A percentile compares a stretch with the other conserved stretches of the same genome.
These are phyloP conservation scores for Ophiostoma populinum DNA, from an alignment of 2,329 filamentous ascomycete species.

Conservation along the genomic window DNA sequence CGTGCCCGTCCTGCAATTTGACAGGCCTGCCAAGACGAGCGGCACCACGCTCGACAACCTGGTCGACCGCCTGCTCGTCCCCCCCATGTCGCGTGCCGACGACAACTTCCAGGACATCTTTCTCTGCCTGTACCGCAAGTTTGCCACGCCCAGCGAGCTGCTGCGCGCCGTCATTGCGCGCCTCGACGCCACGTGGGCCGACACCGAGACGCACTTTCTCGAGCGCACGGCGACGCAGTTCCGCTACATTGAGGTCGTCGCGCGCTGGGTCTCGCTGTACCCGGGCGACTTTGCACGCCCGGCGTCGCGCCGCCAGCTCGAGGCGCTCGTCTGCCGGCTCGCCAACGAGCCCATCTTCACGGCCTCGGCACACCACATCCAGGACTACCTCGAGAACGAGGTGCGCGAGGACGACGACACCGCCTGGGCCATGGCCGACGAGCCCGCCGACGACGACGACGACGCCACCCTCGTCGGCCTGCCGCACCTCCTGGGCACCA, in stretches of 20 bases:
- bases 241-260: slow-evolving; percentile 66
- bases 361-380: slow-evolving; percentile 72
- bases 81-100: slow-evolving; percentile 74
- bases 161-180: slow-evolving; percentile 62
- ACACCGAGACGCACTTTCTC: slow-evolving; percentile 50
- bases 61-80: slow-evolving; percentile 70
- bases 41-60: slow-evolving; percentile 51
- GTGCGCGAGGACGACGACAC: slow-evolving; percentile 80
- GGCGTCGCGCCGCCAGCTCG: slow-evolving; percentile 52
- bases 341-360: slow-evolving; percentile 66
- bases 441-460: slow-evolving; percentile 21
- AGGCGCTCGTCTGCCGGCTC: slow-evolving; percentile 60
- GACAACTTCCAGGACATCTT: slow-evolving; percentile 79
- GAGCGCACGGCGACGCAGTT: slow-evolving; percentile 67
- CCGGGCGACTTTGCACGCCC: slow-evolving; percentile 83
- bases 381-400: slow-evolving; percentile 51
- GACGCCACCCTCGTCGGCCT: slow-evolving; percentile 1
- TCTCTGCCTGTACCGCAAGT: slow-evolving; percentile 84
- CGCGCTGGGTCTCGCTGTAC: slow-evolving; percentile 78
- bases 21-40: slow-evolving; percentile 30
- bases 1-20: slow-evolving; percentile 46
- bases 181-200: slow-evolving; percentile 52
- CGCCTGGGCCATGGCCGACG: slow-evolving; percentile 76
- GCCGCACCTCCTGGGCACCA: neutral
- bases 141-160: slow-evolving; percentile 64